These are phyloP conservation scores for Pyrus pyrifolia DNA, from an alignment of 306 rosid species.

Conservation along the genomic window DNA sequence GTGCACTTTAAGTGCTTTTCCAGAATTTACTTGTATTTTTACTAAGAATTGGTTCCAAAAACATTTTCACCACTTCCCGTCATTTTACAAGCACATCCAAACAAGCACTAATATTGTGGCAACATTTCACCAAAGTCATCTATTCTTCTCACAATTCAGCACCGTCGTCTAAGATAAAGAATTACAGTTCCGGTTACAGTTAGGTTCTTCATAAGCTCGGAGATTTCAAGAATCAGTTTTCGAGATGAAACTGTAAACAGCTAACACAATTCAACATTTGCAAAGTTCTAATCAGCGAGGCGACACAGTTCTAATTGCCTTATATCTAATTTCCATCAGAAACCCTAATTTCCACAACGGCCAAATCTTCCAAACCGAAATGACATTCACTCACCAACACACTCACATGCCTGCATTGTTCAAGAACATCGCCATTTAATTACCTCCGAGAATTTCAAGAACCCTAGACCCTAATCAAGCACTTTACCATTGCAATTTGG, in stretches of 20 bases:
- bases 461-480: neutral
- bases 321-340: neutral
- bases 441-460: neutral
- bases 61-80: too few relatives aligned
- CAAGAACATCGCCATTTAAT: neutral
- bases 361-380: neutral
- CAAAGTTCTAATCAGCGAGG: neutral
- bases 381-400: neutral
- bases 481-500: neutral
- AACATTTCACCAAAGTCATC: neutral
- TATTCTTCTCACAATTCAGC: neutral
- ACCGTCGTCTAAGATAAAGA: neutral
- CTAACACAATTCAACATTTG: neutral
- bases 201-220: neutral
- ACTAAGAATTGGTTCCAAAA: too few relatives aligned
- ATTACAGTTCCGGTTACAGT: neutral
- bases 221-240: neutral
- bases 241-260: neutral
- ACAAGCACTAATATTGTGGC: neutral
- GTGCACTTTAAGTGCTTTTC: too few relatives aligned
- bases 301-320: neutral
- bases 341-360: conserved; percentile 4
- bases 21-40: too few relatives aligned
- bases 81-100: too few relatives aligned
- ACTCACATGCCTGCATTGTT: neutral